Evolutionary conservation across 768 basidiomycete genomes (phyloP), one percentile per base, ranked within the genome.

Genomic region (Kwoniella sp.): DNA sequence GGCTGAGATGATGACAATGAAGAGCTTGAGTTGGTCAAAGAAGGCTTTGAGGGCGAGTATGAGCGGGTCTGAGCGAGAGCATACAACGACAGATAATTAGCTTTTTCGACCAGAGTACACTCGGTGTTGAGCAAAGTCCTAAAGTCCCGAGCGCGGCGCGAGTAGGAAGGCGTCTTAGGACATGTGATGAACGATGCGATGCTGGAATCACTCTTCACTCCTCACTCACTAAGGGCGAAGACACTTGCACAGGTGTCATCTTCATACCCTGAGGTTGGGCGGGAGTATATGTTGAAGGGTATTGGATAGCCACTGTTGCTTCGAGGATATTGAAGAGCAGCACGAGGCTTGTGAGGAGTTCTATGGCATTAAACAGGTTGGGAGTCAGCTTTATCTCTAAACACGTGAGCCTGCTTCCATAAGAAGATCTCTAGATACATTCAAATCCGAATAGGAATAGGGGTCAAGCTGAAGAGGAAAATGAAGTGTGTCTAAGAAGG

Each of bases 201-300:
- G n/a, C n/a, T n/a, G n/a, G n/a, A n/a, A n/a, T n/a, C n/a, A n/a
- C n/a, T n/a, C n/a, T n/a, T n/a, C n/a, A n/a, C n/a, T n/a, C n/a
- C n/a, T n/a, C n/a, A 68, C 72, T 51, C 54, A 70, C 72, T 7
- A 73, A 36, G 37, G 72, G 72, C 25, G 72, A 70, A 46, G 72
- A 73, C 21, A 68, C 49, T 33, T 60, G 64, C 2, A 64, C 48
- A 17, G 72, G 69, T 2, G 67, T 69, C 57, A 73, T 51, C 24
- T 62, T 49, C 29, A 67, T 57, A n/a, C 61, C 64, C 40, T 46
- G 17, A 21, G 54, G 29, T 7, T 37, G 37, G 24, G 66, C 21
- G 1, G 63, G 40, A 22, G 29, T 44, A 40, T 56, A 56, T 26
- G 47, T 33, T 6, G 25, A 51, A 13, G 66, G 69, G n/a, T 62